Conservation (phyloP, 768 basidiomycete genomes). For the Hemileccinum rubropunctum region DNA sequence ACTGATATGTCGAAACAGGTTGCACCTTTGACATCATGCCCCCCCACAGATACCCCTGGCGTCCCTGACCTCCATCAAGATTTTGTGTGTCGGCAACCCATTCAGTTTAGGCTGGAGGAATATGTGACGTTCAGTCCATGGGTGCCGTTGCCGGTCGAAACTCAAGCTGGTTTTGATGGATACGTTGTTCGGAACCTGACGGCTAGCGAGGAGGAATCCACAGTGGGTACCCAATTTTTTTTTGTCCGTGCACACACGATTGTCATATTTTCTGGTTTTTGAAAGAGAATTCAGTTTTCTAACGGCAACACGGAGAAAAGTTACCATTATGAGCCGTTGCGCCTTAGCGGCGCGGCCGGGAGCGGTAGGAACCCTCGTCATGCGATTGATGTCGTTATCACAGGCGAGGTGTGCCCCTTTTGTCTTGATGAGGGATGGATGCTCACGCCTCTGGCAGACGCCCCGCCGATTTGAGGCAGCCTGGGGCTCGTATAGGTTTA, state of each 20-base stretch:
- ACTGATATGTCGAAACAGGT: constrained; percentile 25
- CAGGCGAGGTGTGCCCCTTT: constrained; percentile 31
- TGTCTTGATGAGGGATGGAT: constrained; percentile 16
- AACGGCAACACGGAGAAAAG: constrained; percentile 24
- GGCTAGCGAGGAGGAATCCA: constrained; percentile 20
- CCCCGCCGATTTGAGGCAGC: constrained; percentile 51
- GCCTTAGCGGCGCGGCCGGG: constrained; percentile 26
- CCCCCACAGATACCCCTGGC: constrained; percentile 7
- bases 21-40: constrained; percentile 23
- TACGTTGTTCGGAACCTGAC: constrained; percentile 19
- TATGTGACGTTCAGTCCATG: constrained; percentile 42
- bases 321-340: constrained; percentile 32
- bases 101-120: constrained; percentile 49
- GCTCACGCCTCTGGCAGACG: constrained; percentile 43
- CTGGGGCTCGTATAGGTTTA: constrained; percentile 65
- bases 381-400: constrained; percentile 36
- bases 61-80: constrained; percentile 19
- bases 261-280: constrained; percentile 18
- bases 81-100: constrained; percentile 45
- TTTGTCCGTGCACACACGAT: constrained; percentile 10
- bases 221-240: constrained; percentile 21
- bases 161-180: constrained; percentile 20
- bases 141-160: constrained; percentile 31
- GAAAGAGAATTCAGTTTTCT: constrained; percentile 25
- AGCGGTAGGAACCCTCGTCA: constrained; percentile 27